Percentiles rank a stretch among this genome's conserved stretches.
These are phyloP conservation scores for Bidens hawaiensis DNA, from an alignment of 140 eudicot genomes.

Conservation along the genomic window DNA sequence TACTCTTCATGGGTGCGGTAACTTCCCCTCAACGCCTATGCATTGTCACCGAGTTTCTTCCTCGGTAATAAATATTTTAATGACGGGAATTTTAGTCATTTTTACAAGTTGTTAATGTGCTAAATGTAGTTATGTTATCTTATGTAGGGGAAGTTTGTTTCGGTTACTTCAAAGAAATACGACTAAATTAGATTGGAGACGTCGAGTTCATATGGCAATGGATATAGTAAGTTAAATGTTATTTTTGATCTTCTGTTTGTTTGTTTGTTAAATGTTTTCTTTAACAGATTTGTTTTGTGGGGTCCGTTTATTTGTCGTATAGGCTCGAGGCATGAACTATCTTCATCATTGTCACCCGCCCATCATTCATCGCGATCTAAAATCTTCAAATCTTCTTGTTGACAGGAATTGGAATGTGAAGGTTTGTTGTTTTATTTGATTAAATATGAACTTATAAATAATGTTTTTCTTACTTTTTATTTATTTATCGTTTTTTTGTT, in stretches of 20 bases:
- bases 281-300: not conserved
- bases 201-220: constrained; percentile 89
- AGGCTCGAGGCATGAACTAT: constrained; percentile 95
- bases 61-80: too few species aligned
- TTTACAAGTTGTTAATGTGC: not conserved
- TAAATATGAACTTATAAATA: not conserved
- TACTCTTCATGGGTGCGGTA: constrained; percentile 95
- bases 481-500: not conserved
- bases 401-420: constrained; percentile 96
- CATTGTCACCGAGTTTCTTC: constrained; percentile 96
- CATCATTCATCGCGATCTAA: constrained; percentile 79
- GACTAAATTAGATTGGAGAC: constrained; percentile 73
- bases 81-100: too few species aligned
- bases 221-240: constrained; percentile 61
- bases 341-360: constrained; percentile 92
- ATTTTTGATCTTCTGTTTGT: not conserved
- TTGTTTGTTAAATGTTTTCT: not conserved
- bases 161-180: constrained; percentile 67
- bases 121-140: constrained; percentile 11
- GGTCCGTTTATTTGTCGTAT: constrained; percentile 17
- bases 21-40: constrained; percentile 94
- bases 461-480: not conserved
- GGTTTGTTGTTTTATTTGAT: constrained; percentile 38
- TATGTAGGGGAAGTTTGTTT: constrained; percentile 83
- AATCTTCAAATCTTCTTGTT: constrained; percentile 93